Base-by-base conservation (phyloP, 2,329 filamentous ascomycete species). In the Setomelanomma holmii region DNA sequence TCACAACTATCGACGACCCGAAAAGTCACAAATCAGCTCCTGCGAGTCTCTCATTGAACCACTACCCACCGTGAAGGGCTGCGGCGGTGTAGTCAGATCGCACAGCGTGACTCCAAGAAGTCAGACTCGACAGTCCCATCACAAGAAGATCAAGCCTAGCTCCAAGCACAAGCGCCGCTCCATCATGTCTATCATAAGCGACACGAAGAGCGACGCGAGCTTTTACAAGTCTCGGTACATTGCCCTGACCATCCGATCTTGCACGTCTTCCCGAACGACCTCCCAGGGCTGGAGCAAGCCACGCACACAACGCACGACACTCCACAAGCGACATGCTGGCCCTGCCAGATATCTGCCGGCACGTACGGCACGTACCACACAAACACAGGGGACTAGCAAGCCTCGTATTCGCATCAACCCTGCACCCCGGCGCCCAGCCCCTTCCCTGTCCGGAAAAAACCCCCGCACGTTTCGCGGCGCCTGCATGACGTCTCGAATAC, bases 1-100 rank as follows among this genome's bases (percentile, higher is more conserved):
- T 36, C 61, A 67, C 46, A 64, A 66, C 33, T 58, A 57, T 33
- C 51, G 42, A 24, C 51, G 51, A 14, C 49, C 46, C 20, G 60
- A 65, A 34, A 49, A 30, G 23, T 57, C 63, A 17, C 55, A 63
- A 20, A 63, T 67, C 19, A 47, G 53, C 4, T 55, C 64, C 5
- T 40, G 11, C 7, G 44, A 63, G 24, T 52, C 52, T 2, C 42
- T 52, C 19, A 56, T 64, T 16, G 42, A 49, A 4, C 45, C 51
- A 4, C 41, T 38, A 10, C 51, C 56, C 7, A 30, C 44, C 24
- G 53, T 71, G 30, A 64, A 63, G 40, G 68, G 69, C 22, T 73
- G 71, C 22, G 69, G 64, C 14, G 67, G 67, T 5, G 34, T 72
- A 11, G 49, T 70, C 34, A 55, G 58, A 20, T 55, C 55, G n/a